Percentiles rank a stretch among this genome's conserved stretches.
phyloP scores from a whole-genome alignment of 2,329 filamentous ascomycete genomes.

The Tolypocladium paradoxum region DNA sequence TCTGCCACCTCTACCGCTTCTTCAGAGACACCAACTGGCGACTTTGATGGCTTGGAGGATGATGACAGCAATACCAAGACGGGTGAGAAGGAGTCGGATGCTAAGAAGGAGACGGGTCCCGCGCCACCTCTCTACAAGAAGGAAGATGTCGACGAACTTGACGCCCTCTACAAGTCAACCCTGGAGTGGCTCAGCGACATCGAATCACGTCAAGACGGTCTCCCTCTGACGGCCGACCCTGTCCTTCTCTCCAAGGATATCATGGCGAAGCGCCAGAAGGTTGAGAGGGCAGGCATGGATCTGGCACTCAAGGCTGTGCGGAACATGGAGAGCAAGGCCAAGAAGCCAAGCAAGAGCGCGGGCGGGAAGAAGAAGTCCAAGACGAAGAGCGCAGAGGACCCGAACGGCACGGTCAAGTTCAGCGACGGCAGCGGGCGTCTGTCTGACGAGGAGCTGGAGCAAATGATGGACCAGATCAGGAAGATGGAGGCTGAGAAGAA shows the following conservation, averaged over 20 bases:
- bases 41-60: constrained; percentile 71
- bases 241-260: constrained; percentile 65
- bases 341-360: constrained; percentile 21
- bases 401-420: constrained; percentile 30
- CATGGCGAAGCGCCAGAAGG: constrained; percentile 53
- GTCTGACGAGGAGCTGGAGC: constrained; percentile 38
- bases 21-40: constrained; percentile 37
- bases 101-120: constrained; percentile 34
- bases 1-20: constrained; percentile 27
- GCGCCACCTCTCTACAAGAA: constrained; percentile 58
- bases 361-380: constrained; percentile 26
- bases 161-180: constrained; percentile 50
- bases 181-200: constrained; percentile 67
- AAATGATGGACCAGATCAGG: constrained; percentile 30
- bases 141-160: constrained; percentile 58
- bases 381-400: constrained; percentile 20
- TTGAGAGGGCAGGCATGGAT: constrained; percentile 60
- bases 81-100: constrained; percentile 31
- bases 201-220: constrained; percentile 57
- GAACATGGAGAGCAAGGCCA: constrained; percentile 28
- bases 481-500: constrained; percentile 18
- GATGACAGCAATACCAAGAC: constrained; percentile 37
- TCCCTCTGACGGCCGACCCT: constrained; percentile 62
- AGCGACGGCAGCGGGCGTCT: constrained; percentile 23
- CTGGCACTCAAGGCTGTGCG: constrained; percentile 59